phyloP scores from a whole-genome alignment of 2,329 filamentous ascomycete species.

The Pseudonectria foliicola region DNA sequence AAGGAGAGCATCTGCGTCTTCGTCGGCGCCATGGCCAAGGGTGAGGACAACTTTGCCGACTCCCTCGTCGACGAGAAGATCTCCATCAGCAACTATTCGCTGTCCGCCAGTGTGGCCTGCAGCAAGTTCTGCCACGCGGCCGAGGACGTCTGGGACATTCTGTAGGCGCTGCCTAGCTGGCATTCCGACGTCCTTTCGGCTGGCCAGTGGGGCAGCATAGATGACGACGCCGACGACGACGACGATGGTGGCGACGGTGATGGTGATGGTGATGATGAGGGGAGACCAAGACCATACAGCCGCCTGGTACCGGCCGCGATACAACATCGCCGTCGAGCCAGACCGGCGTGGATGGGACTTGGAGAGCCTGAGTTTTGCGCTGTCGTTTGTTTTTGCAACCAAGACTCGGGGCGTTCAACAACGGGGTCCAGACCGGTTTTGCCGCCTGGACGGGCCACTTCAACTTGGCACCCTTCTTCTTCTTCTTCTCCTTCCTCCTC shows the following conservation, averaged over 20 bases:
- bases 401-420: constrained; percentile 78
- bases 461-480: constrained; percentile 49
- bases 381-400: constrained; percentile 80
- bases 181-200: neutral
- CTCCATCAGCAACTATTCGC: constrained; percentile 94
- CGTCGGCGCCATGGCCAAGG: constrained; percentile 97
- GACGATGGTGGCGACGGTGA: too few species aligned
- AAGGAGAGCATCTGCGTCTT: constrained; percentile 97
- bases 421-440: constrained; percentile 60
- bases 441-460: constrained; percentile 53
- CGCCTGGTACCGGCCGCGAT: constrained; percentile 49
- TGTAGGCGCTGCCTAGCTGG: constrained; percentile 49
- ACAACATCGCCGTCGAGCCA: constrained; percentile 59
- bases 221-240: too few species aligned
- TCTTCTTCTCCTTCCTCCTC: constrained; percentile 10
- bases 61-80: constrained; percentile 94
- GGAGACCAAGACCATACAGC: constrained; percentile 1
- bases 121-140: constrained; percentile 99
- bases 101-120: constrained; percentile 95
- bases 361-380: constrained; percentile 62
- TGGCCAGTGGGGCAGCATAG: constrained; percentile 15
- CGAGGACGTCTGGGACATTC: constrained; percentile 91
- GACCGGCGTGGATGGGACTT: constrained; percentile 42
- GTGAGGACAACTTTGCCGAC: constrained; percentile 91
- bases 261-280: too few species aligned